phyloP scores from a whole-genome alignment of 768 basidiomycete genomes.

The Mycena galopus region DNA sequence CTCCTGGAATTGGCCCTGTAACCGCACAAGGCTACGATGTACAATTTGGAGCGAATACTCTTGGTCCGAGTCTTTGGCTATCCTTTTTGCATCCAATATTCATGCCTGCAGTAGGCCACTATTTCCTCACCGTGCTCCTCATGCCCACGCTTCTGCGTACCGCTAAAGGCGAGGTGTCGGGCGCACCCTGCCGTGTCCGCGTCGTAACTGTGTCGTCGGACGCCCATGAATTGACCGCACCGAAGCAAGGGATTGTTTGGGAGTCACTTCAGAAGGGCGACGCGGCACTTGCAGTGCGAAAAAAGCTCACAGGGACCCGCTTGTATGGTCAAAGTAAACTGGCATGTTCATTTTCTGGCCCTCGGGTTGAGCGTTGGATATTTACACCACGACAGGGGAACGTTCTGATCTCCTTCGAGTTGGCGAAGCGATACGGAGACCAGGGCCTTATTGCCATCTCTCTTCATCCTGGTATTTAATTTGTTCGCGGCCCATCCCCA shows the following conservation, averaged over 20 bases:
- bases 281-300: slow-evolving; percentile 35
- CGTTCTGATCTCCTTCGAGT: slow-evolving; percentile 45
- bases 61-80: slow-evolving; percentile 34
- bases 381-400: slow-evolving; percentile 38
- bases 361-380: neutral
- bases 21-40: slow-evolving; percentile 50
- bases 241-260: slow-evolving; percentile 46
- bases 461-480: slow-evolving; percentile 45
- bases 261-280: slow-evolving; percentile 48
- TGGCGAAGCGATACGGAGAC: slow-evolving; percentile 46
- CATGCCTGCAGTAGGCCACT: slow-evolving; percentile 43
- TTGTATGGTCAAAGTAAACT: slow-evolving; percentile 56
- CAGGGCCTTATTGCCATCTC: slow-evolving; percentile 47
- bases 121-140: slow-evolving; percentile 47
- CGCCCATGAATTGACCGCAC: slow-evolving; percentile 39
- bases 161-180: slow-evolving; percentile 42
- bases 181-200: slow-evolving; percentile 44
- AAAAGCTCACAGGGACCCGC: slow-evolving; percentile 27
- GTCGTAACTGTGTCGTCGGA: slow-evolving; percentile 42
- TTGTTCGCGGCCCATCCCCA: neutral
- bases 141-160: slow-evolving; percentile 46
- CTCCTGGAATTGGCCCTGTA: slow-evolving; percentile 43
- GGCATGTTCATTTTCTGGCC: slow-evolving; percentile 39
- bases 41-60: slow-evolving; percentile 51
- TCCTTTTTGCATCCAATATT: neutral